phyloP scores from a whole-genome alignment of 2,329 filamentous ascomycete genomes.

The Microsporum ferrugineum region DNA sequence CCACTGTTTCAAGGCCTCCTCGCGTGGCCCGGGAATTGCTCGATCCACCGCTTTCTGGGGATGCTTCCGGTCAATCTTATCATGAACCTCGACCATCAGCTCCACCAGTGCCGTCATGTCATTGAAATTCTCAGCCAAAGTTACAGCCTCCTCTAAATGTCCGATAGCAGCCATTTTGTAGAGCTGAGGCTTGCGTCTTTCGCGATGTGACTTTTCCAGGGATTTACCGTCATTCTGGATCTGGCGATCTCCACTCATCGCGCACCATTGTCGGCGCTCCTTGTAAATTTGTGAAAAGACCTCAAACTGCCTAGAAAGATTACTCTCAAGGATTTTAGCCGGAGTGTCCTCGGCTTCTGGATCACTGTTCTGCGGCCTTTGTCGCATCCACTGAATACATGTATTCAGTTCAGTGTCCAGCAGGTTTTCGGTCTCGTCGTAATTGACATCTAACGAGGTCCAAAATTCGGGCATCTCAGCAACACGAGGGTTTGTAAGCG shows the following conservation, averaged over 20 bases:
- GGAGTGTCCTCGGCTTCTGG: conserved; percentile 28
- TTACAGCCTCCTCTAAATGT: conserved; percentile 47
- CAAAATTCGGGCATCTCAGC: conserved; percentile 66
- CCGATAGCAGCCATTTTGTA: conserved; percentile 41
- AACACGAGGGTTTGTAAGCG: conserved; percentile 47
- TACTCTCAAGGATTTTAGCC: conserved; percentile 33
- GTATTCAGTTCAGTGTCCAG: conserved; percentile 32
- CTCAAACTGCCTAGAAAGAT: conserved; percentile 45
- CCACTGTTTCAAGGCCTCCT: conserved; percentile 22
- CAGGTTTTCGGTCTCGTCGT: conserved; percentile 29
- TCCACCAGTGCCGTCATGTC: conserved; percentile 54
- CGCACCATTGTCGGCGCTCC: conserved; percentile 50
- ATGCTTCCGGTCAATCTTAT: conserved; percentile 24
- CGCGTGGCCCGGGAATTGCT: conserved; percentile 20
- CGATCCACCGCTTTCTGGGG: conserved; percentile 13
- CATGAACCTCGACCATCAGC: conserved; percentile 33
- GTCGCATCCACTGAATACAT: conserved; percentile 29
- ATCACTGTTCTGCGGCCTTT: conserved; percentile 18
- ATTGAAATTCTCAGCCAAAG: conserved; percentile 49
- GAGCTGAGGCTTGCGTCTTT: conserved; percentile 37
- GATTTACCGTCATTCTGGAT: conserved; percentile 38
- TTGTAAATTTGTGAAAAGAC: conserved; percentile 47
- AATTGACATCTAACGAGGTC: conserved; percentile 53
- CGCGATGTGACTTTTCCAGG: conserved; percentile 34
- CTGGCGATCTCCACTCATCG: conserved; percentile 41